phyloP scores from a whole-genome alignment of 305 asterid genomes.

The Solanum chacoense region DNA sequence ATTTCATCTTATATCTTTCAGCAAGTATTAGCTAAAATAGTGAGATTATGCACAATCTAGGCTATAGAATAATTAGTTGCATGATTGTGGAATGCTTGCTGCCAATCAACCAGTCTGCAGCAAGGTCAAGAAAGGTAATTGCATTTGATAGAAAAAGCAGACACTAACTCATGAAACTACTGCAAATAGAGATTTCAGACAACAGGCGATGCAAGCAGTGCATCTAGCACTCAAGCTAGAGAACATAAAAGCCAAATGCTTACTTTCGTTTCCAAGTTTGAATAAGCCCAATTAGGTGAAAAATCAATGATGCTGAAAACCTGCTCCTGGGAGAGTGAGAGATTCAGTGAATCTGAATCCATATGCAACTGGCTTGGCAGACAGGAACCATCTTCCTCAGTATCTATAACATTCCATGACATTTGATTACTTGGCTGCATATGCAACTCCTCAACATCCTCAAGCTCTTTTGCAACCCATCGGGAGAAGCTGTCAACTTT shows the following conservation, averaged over 20 bases:
- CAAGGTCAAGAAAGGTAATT: neutral
- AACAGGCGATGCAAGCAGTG: neutral
- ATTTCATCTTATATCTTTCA: neutral
- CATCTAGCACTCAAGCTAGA: neutral
- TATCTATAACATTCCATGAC: constrained; percentile 68
- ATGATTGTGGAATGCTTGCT: neutral
- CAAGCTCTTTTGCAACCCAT: constrained; percentile 83
- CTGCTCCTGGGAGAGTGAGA: constrained; percentile 84
- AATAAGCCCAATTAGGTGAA: constrained; percentile 74
- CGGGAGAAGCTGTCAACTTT: constrained; percentile 97
- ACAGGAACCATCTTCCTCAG: constrained; percentile 46
- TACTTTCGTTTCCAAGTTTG: constrained; percentile 71
- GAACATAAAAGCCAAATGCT: neutral
- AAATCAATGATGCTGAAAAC: constrained; percentile 80
- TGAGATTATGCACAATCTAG: neutral
- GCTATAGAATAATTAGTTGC: neutral
- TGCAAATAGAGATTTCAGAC: neutral
- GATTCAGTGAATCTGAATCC: constrained; percentile 51
- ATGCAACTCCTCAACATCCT: constrained; percentile 55
- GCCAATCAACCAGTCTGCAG: neutral
- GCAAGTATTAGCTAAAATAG: neutral
- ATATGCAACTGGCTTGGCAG: constrained; percentile 56
- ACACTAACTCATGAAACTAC: neutral
- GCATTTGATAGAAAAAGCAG: neutral
- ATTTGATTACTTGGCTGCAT: constrained; percentile 50